These are phyloP conservation scores for Aschersonia sp. DNA, from an alignment of 2,329 filamentous ascomycete genomes.

Conservation along the genomic window DNA sequence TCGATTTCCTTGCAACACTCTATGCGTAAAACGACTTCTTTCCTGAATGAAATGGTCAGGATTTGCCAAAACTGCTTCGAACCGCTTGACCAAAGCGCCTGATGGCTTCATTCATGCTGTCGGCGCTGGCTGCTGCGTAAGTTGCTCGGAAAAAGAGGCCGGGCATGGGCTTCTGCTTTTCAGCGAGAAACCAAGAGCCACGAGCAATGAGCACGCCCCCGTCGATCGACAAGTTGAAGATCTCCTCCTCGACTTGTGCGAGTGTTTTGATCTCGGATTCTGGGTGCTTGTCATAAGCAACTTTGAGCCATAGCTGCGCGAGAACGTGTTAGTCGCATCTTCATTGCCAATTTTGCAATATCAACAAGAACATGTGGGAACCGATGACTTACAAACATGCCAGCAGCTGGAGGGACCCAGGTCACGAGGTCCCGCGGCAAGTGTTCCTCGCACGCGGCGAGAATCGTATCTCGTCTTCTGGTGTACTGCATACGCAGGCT, in stretches of 20 bases:
- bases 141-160: constrained; percentile 82
- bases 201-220: constrained; percentile 68
- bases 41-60: constrained; percentile 7
- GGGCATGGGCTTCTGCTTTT: constrained; percentile 41
- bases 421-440: constrained; percentile 60
- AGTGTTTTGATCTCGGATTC: constrained; percentile 35
- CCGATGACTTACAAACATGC: constrained; percentile 64
- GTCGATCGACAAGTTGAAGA: constrained; percentile 65
- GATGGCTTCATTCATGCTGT: constrained; percentile 59
- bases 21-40: background rate
- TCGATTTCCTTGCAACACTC: background rate
- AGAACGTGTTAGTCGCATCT: too few species aligned
- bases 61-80: constrained; percentile 34
- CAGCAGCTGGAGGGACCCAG: constrained; percentile 69
- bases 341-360: too few species aligned
- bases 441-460: constrained; percentile 65
- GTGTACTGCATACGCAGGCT: constrained; percentile 73
- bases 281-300: constrained; percentile 55
- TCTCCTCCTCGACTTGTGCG: constrained; percentile 64
- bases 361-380: too few species aligned
- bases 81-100: constrained; percentile 63
- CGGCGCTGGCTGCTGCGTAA: constrained; percentile 64
- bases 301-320: constrained; percentile 52
- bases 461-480: constrained; percentile 56
- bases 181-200: constrained; percentile 84